phyloP scores from a whole-genome alignment of 106 monocot genomes.

The Dioscorea alata region DNA sequence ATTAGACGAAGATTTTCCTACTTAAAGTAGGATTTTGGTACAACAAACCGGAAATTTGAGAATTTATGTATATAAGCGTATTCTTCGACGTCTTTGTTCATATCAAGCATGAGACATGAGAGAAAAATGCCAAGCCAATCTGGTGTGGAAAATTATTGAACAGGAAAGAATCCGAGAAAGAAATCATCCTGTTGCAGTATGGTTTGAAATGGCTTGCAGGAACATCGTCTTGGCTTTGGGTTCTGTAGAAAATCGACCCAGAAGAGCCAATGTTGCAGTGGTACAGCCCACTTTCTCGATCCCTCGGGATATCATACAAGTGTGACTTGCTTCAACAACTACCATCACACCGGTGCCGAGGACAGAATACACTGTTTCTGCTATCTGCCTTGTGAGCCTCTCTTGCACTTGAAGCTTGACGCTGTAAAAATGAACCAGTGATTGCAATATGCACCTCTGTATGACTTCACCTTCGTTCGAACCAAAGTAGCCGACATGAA shows the following conservation, averaged over 20 bases:
- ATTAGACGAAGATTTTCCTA: no score
- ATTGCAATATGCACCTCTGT: conserved; percentile 49
- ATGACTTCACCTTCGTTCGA: conserved; percentile 13
- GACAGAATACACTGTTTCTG: conserved; percentile 53
- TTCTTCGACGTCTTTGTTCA: no score
- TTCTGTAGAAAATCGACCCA: conserved; percentile 75
- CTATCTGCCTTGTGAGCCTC: conserved; percentile 85
- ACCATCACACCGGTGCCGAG: background rate
- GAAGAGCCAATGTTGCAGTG: conserved; percentile 74
- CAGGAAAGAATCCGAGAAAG: background rate
- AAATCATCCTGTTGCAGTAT: conserved; percentile 18
- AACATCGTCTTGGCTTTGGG: conserved; percentile 49
- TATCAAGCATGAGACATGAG: no score
- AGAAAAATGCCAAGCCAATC: no score
- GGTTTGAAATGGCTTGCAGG: conserved; percentile 40
- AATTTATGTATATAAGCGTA: no score
- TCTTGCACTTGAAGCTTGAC: conserved; percentile 96
- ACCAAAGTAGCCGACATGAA: conserved; percentile 62
- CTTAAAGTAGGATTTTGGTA: no score
- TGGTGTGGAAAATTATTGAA: background rate
- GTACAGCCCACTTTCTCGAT: conserved; percentile 86
- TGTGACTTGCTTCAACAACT: conserved; percentile 78
- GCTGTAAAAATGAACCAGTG: conserved; percentile 64
- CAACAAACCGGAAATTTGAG: no score
- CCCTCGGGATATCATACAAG: conserved; percentile 91